Evolutionary conservation across 257 asterid genomes (phyloP), one percentile per base, ranked within the genome.

Genomic region (Petunia secreta): DNA sequence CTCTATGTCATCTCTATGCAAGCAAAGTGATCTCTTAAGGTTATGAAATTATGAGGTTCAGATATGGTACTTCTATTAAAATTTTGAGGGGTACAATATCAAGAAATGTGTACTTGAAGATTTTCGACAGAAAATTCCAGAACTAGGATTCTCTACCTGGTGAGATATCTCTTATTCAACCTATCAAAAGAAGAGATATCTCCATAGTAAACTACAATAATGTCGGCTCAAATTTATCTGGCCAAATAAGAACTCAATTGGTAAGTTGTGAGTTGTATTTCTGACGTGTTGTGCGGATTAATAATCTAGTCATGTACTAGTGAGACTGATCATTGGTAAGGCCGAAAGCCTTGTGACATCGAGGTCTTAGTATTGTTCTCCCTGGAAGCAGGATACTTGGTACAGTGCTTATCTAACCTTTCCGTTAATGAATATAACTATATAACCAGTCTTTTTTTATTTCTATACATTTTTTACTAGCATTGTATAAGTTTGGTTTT

Each of bases 381-480:
- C 55, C 55, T 8, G 57, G 57, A 43, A n/a, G 50, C 34, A 10
- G 77, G 77, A 71, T 25, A 48, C 4, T 48, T 71, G 34, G 60
- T 71, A 48, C 34, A 48, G 34, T 25, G 7, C 6, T 2, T 71
- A 34, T 25, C 25, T 8, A 71, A 71, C 44, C 11, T 46, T 10
- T 71, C 59, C 77, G 25, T 71, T 11, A 34, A 48, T 71, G 40
- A 6, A 71, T 39, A 37, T 41, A 66, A 66, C 54, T 66, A 41
- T 66, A 41, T 67, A 67, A 67, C 16, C 55, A 15, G 54, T 67
- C 15, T 1, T 54, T 67, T 1, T 54, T 67, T 13, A 41, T 67
- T n/a, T 1, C 44, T 34, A 6, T 25, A 11, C 16, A 34, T 6
- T 4, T 34, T 71, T 71, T 50, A 71, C 78, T 50, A 48, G 13